phyloP scores from a whole-genome alignment of 352 stramenopile species.

The Globisporangium abappressorium region DNA sequence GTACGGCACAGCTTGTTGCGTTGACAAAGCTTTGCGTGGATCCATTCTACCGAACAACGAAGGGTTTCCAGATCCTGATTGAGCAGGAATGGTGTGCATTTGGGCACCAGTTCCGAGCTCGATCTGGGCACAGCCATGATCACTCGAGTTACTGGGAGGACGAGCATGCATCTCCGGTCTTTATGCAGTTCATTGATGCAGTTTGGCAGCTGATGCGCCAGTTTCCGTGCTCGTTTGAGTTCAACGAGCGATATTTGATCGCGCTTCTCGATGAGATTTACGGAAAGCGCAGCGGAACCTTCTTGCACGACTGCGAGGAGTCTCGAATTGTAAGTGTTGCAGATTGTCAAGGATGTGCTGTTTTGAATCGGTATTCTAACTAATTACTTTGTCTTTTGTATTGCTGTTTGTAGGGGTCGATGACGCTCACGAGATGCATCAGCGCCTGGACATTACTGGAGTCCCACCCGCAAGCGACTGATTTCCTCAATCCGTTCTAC shows the following conservation, averaged over 20 bases:
- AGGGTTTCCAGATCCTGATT: constrained; percentile 96
- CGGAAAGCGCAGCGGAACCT: constrained; percentile 95
- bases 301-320: constrained; percentile 96
- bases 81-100: constrained; percentile 99
- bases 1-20: constrained; percentile 94
- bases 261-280: constrained; percentile 96
- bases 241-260: constrained; percentile 93
- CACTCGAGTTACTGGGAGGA: constrained; percentile 90
- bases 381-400: neutral
- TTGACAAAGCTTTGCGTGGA: constrained; percentile 97
- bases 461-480: constrained; percentile 29
- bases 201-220: constrained; percentile 97
- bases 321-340: constrained; percentile 58
- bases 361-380: neutral
- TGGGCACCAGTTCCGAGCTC: constrained; percentile 97
- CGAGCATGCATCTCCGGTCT: constrained; percentile 96
- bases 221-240: constrained; percentile 98
- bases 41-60: constrained; percentile 95
- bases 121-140: constrained; percentile 67
- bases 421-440: constrained; percentile 53
- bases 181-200: constrained; percentile 98
- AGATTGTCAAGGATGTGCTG: neutral
- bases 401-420: constrained; percentile 41
- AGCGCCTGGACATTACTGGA: constrained; percentile 68
- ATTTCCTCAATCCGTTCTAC: constrained; percentile 82